phyloP scores from a whole-genome alignment of 176 grass and related monocot species.

The Aegilops speltoides region DNA sequence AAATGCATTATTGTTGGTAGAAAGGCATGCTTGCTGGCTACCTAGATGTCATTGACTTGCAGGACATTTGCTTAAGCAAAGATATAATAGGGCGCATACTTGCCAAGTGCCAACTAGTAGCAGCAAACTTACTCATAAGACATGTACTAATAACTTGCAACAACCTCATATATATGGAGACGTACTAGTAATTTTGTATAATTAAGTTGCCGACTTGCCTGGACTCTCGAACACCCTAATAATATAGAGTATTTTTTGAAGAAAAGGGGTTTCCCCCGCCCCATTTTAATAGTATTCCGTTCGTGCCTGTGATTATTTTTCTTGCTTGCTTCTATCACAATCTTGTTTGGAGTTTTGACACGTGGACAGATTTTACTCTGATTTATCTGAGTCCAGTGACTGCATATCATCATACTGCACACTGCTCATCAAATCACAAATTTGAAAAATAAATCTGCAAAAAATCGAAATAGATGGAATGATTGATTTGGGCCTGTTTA shows the following conservation, averaged over 20 bases:
- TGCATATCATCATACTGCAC: neutral
- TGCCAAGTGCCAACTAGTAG: neutral
- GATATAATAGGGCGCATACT: too few relatives aligned
- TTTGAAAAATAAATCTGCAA: neutral
- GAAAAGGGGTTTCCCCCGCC: too few relatives aligned
- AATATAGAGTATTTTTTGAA: too few relatives aligned
- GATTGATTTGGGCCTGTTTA: neutral
- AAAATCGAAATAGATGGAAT: neutral
- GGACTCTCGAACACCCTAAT: too few relatives aligned
- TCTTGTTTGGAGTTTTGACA: neutral
- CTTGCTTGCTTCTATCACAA: neutral
- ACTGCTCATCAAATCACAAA: neutral
- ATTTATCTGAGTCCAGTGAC: neutral
- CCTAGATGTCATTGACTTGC: too few relatives aligned
- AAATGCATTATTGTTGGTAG: conserved; percentile 18
- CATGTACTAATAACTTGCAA: neutral
- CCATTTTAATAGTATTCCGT: too few relatives aligned
- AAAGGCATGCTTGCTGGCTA: too few relatives aligned
- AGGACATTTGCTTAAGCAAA: too few relatives aligned
- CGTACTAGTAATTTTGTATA: neutral
- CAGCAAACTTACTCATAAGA: neutral
- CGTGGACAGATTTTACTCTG: neutral
- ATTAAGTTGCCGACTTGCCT: too few relatives aligned
- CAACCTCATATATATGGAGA: neutral
- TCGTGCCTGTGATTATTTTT: too few relatives aligned